Conservation (phyloP, 257 asterid species). For the Salvia splendens region DNA sequence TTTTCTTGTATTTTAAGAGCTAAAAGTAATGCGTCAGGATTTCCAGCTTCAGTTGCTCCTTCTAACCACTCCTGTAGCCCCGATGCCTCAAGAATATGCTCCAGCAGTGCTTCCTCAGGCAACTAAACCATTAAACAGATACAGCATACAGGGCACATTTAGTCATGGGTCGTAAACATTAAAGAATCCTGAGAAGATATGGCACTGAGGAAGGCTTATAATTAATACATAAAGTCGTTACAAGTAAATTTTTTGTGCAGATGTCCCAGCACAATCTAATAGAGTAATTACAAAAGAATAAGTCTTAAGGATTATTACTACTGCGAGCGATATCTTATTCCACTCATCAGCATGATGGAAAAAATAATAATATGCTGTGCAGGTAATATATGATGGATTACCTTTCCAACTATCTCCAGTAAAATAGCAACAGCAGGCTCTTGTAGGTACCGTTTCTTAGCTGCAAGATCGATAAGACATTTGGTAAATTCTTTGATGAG, state of each 20-base stretch:
- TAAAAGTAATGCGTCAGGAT: conserved; percentile 87
- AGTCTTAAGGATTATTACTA: not conserved
- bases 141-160: conserved; percentile 28
- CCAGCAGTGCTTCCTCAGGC: conserved; percentile 57
- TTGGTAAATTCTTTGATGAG: conserved; percentile 63
- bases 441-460: conserved; percentile 84
- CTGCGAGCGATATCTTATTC: not conserved
- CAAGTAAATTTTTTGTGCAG: conserved; percentile 4
- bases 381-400: conserved; percentile 28
- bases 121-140: conserved; percentile 50
- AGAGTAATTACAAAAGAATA: not conserved
- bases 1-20: conserved; percentile 75
- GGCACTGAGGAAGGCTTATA: not conserved
- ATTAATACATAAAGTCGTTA: not conserved
- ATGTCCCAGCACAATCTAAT: not conserved
- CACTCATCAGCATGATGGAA: not conserved
- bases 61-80: conserved; percentile 86
- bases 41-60: conserved; percentile 72
- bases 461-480: conserved; percentile 68
- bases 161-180: conserved; percentile 29
- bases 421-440: conserved; percentile 81
- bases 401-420: conserved; percentile 86
- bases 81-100: conserved; percentile 79
- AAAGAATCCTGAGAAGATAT: conserved; percentile 3
- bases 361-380: conserved; percentile 23